These are phyloP conservation scores for Didymella pomorum DNA, from an alignment of 2,329 filamentous ascomycete genomes.

Conservation along the genomic window DNA sequence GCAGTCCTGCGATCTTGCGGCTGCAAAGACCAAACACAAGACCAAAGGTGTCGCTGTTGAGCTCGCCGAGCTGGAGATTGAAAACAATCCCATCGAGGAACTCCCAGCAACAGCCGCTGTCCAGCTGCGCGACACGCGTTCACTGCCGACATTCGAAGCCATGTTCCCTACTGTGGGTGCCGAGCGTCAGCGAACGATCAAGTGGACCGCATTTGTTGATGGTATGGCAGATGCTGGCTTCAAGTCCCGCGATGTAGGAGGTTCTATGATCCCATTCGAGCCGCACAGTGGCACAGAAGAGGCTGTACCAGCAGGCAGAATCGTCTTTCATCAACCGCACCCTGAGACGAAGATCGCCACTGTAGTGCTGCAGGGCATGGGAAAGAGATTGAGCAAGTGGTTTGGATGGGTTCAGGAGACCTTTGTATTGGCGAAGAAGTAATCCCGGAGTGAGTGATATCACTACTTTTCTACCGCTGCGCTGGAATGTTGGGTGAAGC, in stretches of 20 bases:
- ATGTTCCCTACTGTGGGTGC: too few relatives aligned
- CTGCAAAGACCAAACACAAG: too few relatives aligned
- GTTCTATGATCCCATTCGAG: conserved; percentile 30
- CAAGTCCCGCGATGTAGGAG: conserved; percentile 20
- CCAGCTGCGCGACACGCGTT: too few relatives aligned
- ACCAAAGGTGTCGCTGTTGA: too few relatives aligned
- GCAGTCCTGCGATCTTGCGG: too few relatives aligned
- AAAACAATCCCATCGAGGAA: too few relatives aligned
- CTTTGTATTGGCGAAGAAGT: conserved; percentile 25
- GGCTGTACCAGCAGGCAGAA: too few relatives aligned
- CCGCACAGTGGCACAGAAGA: neutral
- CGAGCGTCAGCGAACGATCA: too few relatives aligned
- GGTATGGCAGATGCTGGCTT: conserved; percentile 30
- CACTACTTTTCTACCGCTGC: neutral
- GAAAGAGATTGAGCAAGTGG: conserved; percentile 39
- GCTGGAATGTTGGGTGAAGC: neutral
- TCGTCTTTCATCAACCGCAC: conserved; percentile 43
- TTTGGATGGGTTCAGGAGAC: conserved; percentile 37
- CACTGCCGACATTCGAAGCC: too few relatives aligned
- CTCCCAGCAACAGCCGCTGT: too few relatives aligned
- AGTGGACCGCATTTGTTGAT: too few relatives aligned
- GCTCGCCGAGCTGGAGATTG: too few relatives aligned
- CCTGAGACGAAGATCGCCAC: conserved; percentile 36
- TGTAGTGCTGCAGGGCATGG: conserved; percentile 39
- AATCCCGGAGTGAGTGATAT: neutral